Evolutionary conservation across 495 filamentous ascomycete genomes (phyloP), one percentile per base, ranked within the genome.

Genomic region (Penicillium alfredii): DNA sequence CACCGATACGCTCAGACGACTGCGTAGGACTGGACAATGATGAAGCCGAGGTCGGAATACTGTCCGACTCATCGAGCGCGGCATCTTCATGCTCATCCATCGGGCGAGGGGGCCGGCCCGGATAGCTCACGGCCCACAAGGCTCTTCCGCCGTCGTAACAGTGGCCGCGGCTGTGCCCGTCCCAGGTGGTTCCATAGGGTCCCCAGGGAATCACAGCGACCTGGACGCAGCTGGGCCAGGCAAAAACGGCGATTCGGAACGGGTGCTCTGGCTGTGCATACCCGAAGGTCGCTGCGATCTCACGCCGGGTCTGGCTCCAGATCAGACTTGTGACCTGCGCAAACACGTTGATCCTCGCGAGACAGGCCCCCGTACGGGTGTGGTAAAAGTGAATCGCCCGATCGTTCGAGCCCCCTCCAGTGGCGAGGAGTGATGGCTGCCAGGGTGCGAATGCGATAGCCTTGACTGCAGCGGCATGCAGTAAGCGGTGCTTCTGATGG

Each of bases 361-460:
- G 74, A 42, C 81, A 82, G 7, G 86, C 80, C 2, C 93, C 92
- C 2, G 88, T 88, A 10, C 73, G 73, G 3, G 86, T 82, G 59
- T 98, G 90, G 63, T 78, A 95, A 64, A 98, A 97, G 63, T 96
- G 92, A 33, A 98, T 95, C 51, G 84, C 82, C 43, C 88, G 85
- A 59, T 97, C 90, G 53, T 94, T 95, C 31, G 82, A 84, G 12
- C 92, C 92, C 17, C 92, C 92, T 1, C 92, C 92, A 6, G 89
- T 94, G 17, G 92, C 92, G 30, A 98, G 65, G 1, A 98, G 68
- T 11, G 84, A 83, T 19, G 81, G 76, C 38, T 88, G 86, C 90
- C 90, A 97, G 4, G 92, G 92, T 27, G 92, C 94, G 63, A 97
- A 97, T 7, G 92, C 92, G 42, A 97, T 89, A 14, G 92, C 92